Evolutionary conservation across 441 rosid species (phyloP).

Genomic region (Dalechampia spathulata): DNA sequence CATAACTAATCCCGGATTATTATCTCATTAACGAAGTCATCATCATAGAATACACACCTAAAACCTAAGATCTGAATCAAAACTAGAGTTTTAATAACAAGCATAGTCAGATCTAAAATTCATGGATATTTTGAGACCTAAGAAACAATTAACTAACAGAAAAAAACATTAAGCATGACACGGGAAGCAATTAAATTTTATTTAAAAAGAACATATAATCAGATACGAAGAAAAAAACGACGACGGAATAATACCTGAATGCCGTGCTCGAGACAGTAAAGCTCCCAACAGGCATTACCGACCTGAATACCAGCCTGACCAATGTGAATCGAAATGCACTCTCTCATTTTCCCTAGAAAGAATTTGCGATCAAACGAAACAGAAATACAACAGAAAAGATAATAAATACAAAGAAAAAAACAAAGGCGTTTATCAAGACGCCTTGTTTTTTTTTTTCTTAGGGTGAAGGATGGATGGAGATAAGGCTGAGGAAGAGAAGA

Average conservation of each 20-base stretch:
- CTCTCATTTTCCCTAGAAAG: conserved; percentile 29
- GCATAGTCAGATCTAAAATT: too few species aligned
- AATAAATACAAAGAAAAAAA: neutral
- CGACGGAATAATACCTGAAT: conserved; percentile 50
- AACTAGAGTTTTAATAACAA: too few species aligned
- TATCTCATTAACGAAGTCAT: too few species aligned
- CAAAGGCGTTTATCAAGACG: conserved; percentile 85
- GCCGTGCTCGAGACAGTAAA: conserved; percentile 87
- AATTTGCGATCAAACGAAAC: neutral
- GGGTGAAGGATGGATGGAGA: neutral
- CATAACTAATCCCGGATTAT: too few species aligned
- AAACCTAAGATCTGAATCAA: too few species aligned
- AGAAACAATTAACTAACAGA: neutral
- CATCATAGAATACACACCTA: too few species aligned
- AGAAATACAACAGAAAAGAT: neutral
- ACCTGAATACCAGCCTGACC: conserved; percentile 56
- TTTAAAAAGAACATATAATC: too few species aligned
- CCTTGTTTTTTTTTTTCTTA: conserved; percentile 34
- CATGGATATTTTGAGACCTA: too few species aligned
- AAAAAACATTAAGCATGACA: neutral
- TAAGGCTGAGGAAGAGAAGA: neutral
- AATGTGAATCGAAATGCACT: conserved; percentile 47
- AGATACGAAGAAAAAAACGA: neutral
- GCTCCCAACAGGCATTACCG: conserved; percentile 53
- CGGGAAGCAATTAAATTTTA: too few species aligned